Conservation (phyloP, 2,329 filamentous ascomycete species). For the Cladorrhinum sp. region DNA sequence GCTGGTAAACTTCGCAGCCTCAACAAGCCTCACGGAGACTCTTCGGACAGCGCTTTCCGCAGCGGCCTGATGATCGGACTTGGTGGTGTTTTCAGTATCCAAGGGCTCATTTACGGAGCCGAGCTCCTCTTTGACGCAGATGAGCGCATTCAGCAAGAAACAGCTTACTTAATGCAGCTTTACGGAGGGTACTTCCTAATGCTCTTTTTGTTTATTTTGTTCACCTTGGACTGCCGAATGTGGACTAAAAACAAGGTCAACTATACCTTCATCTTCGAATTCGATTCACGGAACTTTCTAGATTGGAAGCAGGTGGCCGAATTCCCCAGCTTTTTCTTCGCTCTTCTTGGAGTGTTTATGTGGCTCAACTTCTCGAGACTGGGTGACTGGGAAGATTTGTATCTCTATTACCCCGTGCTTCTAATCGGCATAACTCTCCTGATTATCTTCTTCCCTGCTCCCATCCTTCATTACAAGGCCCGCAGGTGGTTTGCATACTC, state of each 20-base stretch:
- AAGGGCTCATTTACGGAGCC: conserved; percentile 61
- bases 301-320: conserved; percentile 88
- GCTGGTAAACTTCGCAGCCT: conserved; percentile 80
- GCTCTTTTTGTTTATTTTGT: conserved; percentile 76
- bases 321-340: conserved; percentile 80
- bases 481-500: conserved; percentile 85
- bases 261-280: conserved; percentile 95
- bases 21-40: conserved; percentile 54
- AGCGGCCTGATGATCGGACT: conserved; percentile 66
- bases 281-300: conserved; percentile 78
- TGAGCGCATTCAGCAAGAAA: conserved; percentile 46
- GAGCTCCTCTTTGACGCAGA: conserved; percentile 53
- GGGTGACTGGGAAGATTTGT: conserved; percentile 61
- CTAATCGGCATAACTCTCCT: conserved; percentile 66
- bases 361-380: conserved; percentile 84
- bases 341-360: conserved; percentile 74
- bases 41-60: conserved; percentile 57
- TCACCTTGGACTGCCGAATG: conserved; percentile 77
- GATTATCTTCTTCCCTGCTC: conserved; percentile 73
- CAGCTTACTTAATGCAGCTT: conserved; percentile 76
- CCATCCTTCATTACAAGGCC: conserved; percentile 70
- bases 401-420: conserved; percentile 81
- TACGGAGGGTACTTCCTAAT: conserved; percentile 91
- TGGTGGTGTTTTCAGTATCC: conserved; percentile 62
- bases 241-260: conserved; percentile 89